Conservation (phyloP, 106 monocot species). For the Vanilla planifolia region DNA sequence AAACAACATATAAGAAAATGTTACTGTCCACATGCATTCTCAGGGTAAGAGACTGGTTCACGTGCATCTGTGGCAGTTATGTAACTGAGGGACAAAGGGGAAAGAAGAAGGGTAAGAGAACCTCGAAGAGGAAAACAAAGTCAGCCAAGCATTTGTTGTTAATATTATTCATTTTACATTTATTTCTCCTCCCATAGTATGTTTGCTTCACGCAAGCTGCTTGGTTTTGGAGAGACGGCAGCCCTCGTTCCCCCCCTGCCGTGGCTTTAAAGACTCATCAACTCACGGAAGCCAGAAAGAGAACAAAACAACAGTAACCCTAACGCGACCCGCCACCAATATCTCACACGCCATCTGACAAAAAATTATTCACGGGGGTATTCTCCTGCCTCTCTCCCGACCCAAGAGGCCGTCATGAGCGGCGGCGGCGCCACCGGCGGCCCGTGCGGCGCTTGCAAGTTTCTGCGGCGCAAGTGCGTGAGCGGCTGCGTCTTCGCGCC, state of each 20-base stretch:
- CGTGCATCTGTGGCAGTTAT: no score
- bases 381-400: conserved; percentile 4
- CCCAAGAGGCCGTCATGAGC: conserved; percentile 19
- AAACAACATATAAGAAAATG: no score
- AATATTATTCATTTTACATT: no score
- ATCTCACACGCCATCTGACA: conserved; percentile 21
- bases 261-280: conserved; percentile 54
- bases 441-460: conserved; percentile 61
- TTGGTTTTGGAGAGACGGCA: conserved; percentile 6
- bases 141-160: no score
- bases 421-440: conserved; percentile 1
- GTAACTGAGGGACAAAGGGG: no score
- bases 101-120: no score
- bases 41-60: no score
- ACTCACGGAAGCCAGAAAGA: conserved; percentile 15
- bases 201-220: conserved; percentile 67
- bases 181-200: no score
- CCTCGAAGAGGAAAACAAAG: no score
- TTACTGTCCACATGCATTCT: no score
- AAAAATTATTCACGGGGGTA: no score
- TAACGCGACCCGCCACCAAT: background rate
- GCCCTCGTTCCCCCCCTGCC: conserved; percentile 18
- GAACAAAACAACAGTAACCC: conserved; percentile 16
- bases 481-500: conserved; percentile 50
- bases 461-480: conserved; percentile 50